Evolutionary conservation across 2,329 filamentous ascomycete genomes (phyloP).

Genomic region (Cordyceps militaris): DNA sequence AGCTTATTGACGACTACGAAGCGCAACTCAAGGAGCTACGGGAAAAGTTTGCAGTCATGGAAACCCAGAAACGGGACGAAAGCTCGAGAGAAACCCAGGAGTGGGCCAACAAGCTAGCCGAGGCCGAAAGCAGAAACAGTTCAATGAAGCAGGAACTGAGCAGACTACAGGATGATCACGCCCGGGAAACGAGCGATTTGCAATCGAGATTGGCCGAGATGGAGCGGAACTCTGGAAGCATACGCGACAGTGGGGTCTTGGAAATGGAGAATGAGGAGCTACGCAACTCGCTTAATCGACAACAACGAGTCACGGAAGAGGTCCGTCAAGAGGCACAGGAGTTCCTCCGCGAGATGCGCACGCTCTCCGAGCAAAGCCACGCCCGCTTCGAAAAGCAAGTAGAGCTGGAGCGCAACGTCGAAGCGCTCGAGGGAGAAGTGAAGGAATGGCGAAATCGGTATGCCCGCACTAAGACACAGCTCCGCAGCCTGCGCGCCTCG

Average conservation of each 20-base stretch:
- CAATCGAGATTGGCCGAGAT: constrained; percentile 55
- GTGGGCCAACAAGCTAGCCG: constrained; percentile 63
- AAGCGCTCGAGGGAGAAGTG: constrained; percentile 72
- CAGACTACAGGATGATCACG: constrained; percentile 61
- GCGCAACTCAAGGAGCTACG: constrained; percentile 67
- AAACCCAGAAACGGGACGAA: constrained; percentile 68
- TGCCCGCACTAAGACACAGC: constrained; percentile 77
- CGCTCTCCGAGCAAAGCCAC: constrained; percentile 72
- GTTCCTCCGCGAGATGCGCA: constrained; percentile 84
- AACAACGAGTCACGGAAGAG: constrained; percentile 78
- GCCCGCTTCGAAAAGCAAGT: constrained; percentile 76
- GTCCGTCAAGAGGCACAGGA: constrained; percentile 76
- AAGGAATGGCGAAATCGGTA: constrained; percentile 89
- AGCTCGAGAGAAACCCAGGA: constrained; percentile 65
- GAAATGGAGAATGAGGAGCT: constrained; percentile 64
- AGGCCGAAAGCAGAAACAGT: constrained; percentile 72
- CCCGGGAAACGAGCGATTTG: constrained; percentile 54
- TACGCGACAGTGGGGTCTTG: constrained; percentile 35
- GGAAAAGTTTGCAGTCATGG: constrained; percentile 64
- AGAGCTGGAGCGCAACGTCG: constrained; percentile 66
- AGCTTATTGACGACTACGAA: constrained; percentile 72
- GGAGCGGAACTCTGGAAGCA: constrained; percentile 25
- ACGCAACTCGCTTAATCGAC: constrained; percentile 58
- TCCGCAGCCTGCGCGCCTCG: constrained; percentile 72
- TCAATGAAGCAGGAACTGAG: constrained; percentile 74